Base-by-base conservation (phyloP, 2,329 filamentous ascomycete species). In the Diaporthe ampelina region DNA sequence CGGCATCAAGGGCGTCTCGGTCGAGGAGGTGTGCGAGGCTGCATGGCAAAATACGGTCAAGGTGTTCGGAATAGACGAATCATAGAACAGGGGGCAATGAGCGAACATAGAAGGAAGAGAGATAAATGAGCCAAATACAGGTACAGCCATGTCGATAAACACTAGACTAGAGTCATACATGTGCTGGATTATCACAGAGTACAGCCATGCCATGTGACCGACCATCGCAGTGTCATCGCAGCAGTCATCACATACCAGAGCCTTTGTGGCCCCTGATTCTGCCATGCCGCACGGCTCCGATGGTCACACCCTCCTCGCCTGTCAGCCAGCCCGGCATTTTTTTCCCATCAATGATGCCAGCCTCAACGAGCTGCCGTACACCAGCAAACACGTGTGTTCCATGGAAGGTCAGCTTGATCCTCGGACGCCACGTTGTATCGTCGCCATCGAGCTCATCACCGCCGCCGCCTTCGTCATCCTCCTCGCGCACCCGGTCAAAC, bases 321-420 rank as follows among this genome's bases (percentile, higher is more conserved):
- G 94, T 97, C 92, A 97, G 93, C 94, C 95, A 97, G 0, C 93
- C 93, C 0, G 95, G 95, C 93, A 97, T 95, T 72, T 87, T 90
- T 79, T 92, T 89, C 1, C 94, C 93, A 80, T 97, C 91, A 35
- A 97, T 86, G 68, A 94, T 87, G 0, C 94, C 94, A 21, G 90
- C 85, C 81, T 97, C 94, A 0, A 96, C 93, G 43, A 97, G 86
- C 79, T 93, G 91, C 63, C 94, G 89, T 32, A 97, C 87, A 0
- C 95, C 95, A 0, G 92, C 92, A 83, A 97, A 96, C 3, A 97
- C 91, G 80, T 97, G 94, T 0, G 88, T 83, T 0, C 95, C 95
- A 52, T 92, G 89, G 76, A 98, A 94, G 0, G 90, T 91, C 13
- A 97, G 82, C 26, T 89, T 88, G 24, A 94, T 84, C 69, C 87